Base-by-base conservation (phyloP, 495 filamentous ascomycete genomes). In the Xylaria cubensis region DNA sequence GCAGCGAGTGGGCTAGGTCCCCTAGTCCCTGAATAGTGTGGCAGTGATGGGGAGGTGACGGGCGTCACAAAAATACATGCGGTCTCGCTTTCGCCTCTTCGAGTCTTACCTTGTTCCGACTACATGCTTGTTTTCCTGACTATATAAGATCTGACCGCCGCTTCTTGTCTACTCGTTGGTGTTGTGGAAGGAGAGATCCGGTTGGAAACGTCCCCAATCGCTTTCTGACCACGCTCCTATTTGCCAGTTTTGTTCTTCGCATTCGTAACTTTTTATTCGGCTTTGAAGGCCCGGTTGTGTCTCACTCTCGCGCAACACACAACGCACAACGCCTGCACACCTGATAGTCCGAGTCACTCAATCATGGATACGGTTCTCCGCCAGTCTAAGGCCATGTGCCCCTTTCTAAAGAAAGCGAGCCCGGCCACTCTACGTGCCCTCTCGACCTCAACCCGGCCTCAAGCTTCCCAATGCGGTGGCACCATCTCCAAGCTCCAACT, bases 401-500 rank as follows among this genome's bases (percentile, higher is more conserved):
- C 96, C 64, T 98, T 99, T 84, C 89, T 99, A 81, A 94, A 92
- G 86, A 97, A 95, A 81, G 93, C 95, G 13, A 94, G 95, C 1
- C 93, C 94, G 72, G 89, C 92, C 75, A 92, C 94, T 41, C 89
- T 99, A 69, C 94, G 96, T 71, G 91, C 94, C 69, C 88, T 99
- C 72, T 93, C 95, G 19, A 97, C 94, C 65, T 90, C 93, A 29
- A 88, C 92, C 75, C 88, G 91, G 76, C 85, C 80, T 82, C 88
- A 88, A 71, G 84, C 86, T 63, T 94, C 91, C 59, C 91, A 90
- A 36, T 92, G 94, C 73, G 95, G 94, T 64, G 93, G 95, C 73
- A 93, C 92, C 81, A 97, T 98, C 90, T 97, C 94, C 76, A 98
- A 98, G 84, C 89, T 99, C 74, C 97, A 98, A 86, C 89, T 96